Evolutionary conservation across 1,139 yeast genomes (phyloP).

Genomic region (Magnusiomyces sp.): DNA sequence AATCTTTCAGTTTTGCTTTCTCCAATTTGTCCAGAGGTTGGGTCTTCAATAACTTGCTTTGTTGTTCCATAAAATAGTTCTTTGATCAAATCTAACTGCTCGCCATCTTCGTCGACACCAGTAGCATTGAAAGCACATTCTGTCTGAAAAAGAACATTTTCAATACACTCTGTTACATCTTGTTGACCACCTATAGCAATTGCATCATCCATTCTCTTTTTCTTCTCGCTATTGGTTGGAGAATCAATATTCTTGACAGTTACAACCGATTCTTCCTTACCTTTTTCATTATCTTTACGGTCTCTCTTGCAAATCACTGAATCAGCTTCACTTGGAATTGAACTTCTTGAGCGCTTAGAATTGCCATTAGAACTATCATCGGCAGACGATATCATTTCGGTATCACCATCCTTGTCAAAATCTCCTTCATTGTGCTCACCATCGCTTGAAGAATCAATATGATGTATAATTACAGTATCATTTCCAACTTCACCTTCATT

Average conservation of each 20-base stretch:
- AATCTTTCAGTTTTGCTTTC: constrained; percentile 58
- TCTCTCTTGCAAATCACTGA: too few species aligned
- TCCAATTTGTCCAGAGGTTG: neutral
- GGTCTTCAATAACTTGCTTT: constrained; percentile 41
- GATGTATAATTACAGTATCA: too few species aligned
- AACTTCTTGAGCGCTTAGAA: too few species aligned
- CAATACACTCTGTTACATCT: constrained; percentile 95
- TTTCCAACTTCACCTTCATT: too few species aligned
- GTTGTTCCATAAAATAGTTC: constrained; percentile 71
- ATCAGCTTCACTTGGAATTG: too few species aligned
- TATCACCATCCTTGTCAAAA: too few species aligned
- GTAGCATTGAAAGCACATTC: constrained; percentile 81
- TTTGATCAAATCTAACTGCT: constrained; percentile 74
- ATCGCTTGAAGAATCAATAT: too few species aligned
- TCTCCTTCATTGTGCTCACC: too few species aligned
- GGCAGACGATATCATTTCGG: too few species aligned
- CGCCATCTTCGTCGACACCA: constrained; percentile 59
- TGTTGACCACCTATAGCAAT: constrained; percentile 71
- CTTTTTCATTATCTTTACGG: too few species aligned
- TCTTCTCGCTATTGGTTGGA: neutral
- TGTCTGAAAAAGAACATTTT: constrained; percentile 83
- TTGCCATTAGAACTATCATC: too few species aligned
- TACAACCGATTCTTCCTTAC: neutral
- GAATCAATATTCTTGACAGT: neutral
- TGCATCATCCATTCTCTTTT: constrained; percentile 8